Conservation (phyloP, 352 stramenopile genomes). For the Phytophthora kernoviae region DNA sequence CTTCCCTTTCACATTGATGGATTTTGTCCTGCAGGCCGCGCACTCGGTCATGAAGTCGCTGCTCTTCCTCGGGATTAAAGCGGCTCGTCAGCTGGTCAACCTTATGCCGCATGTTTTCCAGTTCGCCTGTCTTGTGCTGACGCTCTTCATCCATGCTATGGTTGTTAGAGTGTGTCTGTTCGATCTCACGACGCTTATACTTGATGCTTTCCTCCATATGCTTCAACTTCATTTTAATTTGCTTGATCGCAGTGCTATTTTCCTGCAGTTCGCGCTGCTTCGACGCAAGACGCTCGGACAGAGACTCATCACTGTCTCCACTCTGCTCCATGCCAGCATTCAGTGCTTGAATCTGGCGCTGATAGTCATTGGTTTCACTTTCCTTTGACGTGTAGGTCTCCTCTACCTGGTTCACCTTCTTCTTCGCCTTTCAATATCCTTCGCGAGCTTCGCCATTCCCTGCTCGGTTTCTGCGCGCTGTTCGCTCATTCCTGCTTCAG, state of each 20-base stretch:
- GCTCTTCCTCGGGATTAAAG: slow-evolving; percentile 84
- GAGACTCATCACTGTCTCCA: slow-evolving; percentile 72
- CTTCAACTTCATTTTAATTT: slow-evolving; percentile 94
- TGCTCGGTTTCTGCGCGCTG: slow-evolving; percentile 82
- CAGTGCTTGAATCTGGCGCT: slow-evolving; percentile 86
- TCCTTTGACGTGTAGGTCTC: slow-evolving; percentile 57
- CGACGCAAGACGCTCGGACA: slow-evolving; percentile 73
- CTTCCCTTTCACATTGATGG: slow-evolving; percentile 73
- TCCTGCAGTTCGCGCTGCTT: slow-evolving; percentile 86
- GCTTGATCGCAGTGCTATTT: slow-evolving; percentile 80
- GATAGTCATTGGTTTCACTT: slow-evolving; percentile 67
- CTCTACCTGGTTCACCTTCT: slow-evolving; percentile 65
- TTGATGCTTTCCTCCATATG: slow-evolving; percentile 90
- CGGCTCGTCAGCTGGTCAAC: slow-evolving; percentile 61
- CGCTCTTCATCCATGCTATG: slow-evolving; percentile 71
- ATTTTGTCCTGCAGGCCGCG: slow-evolving; percentile 71
- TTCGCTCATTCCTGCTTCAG: slow-evolving; percentile 62
- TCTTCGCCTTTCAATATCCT: slow-evolving; percentile 79
- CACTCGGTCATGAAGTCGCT: slow-evolving; percentile 62
- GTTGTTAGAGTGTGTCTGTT: slow-evolving; percentile 81
- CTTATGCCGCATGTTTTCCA: slow-evolving; percentile 65
- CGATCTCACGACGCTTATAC: slow-evolving; percentile 71
- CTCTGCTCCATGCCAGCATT: slow-evolving; percentile 87
- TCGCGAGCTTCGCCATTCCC: slow-evolving; percentile 79
- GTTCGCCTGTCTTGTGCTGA: slow-evolving; percentile 63